Percentiles rank a stretch among this genome's conserved stretches.
These are phyloP conservation scores for Ammopiptanthus mongolicus DNA, from an alignment of 306 rosid genomes.

Conservation along the genomic window DNA sequence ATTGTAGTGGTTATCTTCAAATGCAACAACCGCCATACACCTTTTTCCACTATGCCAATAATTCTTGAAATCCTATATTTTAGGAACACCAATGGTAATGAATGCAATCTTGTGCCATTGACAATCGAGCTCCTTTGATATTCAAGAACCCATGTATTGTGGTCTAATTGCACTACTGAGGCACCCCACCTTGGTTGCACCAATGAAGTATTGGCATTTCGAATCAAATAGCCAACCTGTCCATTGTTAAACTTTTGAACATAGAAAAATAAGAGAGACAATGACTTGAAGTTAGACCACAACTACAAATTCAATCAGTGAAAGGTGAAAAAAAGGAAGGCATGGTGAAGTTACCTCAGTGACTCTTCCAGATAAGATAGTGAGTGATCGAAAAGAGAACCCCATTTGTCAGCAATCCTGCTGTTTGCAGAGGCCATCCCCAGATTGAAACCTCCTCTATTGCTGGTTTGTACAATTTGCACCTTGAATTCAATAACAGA, in stretches of 20 bases:
- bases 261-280: background rate
- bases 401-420: slow-evolving; percentile 67
- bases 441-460: slow-evolving; percentile 70
- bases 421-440: slow-evolving; percentile 98
- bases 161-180: slow-evolving; percentile 75
- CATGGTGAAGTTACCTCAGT: slow-evolving; percentile 55
- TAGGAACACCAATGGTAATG: slow-evolving; percentile 37
- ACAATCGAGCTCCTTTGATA: slow-evolving; percentile 48
- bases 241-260: slow-evolving; percentile 70
- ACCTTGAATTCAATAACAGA: slow-evolving; percentile 57
- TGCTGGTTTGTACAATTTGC: slow-evolving; percentile 69
- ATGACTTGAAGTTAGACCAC: slow-evolving; percentile 1
- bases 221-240: slow-evolving; percentile 42
- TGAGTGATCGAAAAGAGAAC: slow-evolving; percentile 53
- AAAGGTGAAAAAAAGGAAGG: background rate
- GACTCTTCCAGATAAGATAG: slow-evolving; percentile 73
- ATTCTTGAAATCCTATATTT: slow-evolving; percentile 34
- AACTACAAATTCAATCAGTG: background rate
- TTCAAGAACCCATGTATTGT: slow-evolving; percentile 81
- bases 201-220: slow-evolving; percentile 76
- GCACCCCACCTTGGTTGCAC: slow-evolving; percentile 60
- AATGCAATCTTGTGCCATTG: slow-evolving; percentile 42
- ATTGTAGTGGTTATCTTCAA: slow-evolving; percentile 15
- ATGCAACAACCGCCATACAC: slow-evolving; percentile 43
- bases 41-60: slow-evolving; percentile 38